Evolutionary conservation across 2,329 filamentous ascomycete species (phyloP), one percentile per base, ranked within the genome.

Genomic region (Apiospora pterosperma): DNA sequence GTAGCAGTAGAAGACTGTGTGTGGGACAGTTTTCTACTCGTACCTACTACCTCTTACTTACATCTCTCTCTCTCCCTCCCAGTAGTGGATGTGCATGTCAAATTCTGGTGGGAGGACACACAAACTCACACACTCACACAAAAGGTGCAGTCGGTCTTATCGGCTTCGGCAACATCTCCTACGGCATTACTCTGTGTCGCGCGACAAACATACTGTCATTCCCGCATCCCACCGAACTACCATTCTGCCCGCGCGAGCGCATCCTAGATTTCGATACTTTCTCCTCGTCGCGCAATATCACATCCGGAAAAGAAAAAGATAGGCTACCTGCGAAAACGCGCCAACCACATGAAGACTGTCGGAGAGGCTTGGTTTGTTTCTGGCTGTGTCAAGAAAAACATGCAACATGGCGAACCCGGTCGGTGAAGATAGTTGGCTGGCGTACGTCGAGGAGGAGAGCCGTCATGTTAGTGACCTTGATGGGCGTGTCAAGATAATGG

Each of bases 351-450:
- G 55, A 38, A 59, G 55, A 36, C 55, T 38, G 55, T 14, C 31
- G 23, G 31, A 59, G 55, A 38, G 34, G 23, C 34, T 36, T 59
- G 34, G 55, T 52, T 52, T 52, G 44, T 52, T 28, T 21, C 55
- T 25, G 34, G 55, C n/a, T 59, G 55, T 38, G 34, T 25, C 7
- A 59, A 41, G 42, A 59, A 39, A 61, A 55, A 42, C 39, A 61
- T 65, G 64, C 61, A 79, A 67, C 65, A 84, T 84, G 82, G 79
- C 78, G 71, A 81, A 76, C 68, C 89, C 90, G 58, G 83, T 93
- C 69, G 91, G 91, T 71, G 92, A 96, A 80, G 88, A 91, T 65
- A 85, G 85, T 75, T 96, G 92, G 92, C 78, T 91, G 69, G 90
- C 91, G 70, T 92, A 91, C 77, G 84, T 95, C 68, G 87, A 92